Evolutionary conservation across 192 early-diverging fungal species (phyloP).

Genomic region (Jimgerdemannia lactiflua): DNA sequence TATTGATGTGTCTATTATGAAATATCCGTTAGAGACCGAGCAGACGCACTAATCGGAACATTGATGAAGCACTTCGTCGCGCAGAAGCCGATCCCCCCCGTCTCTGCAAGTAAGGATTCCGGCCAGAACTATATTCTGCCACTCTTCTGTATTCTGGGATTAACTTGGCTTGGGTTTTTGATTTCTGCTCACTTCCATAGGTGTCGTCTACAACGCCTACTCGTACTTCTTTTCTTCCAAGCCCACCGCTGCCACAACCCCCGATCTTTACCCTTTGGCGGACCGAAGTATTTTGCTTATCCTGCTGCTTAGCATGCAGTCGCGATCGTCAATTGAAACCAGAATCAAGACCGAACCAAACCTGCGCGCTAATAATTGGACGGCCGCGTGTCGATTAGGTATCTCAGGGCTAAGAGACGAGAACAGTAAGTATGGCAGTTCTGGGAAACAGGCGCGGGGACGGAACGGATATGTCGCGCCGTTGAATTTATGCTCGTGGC

Average conservation of each 20-base stretch:
- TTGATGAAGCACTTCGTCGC: conserved; percentile 53
- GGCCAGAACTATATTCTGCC: not conserved
- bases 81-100: conserved; percentile 40
- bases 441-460: too few relatives aligned
- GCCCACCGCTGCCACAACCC: conserved; percentile 25
- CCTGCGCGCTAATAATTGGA: conserved; percentile 1
- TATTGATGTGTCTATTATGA: not conserved
- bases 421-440: not conserved
- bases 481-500: too few relatives aligned
- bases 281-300: conserved; percentile 63
- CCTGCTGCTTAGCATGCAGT: conserved; percentile 46
- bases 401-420: conserved; percentile 22
- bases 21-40: conserved; percentile 41
- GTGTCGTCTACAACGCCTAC: conserved; percentile 66
- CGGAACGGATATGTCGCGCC: too few relatives aligned
- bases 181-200: conserved; percentile 11
- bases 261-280: conserved; percentile 52
- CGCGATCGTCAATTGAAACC: not conserved
- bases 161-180: conserved; percentile 11
- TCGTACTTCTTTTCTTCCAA: conserved; percentile 61
- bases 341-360: not conserved
- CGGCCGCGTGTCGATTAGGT: conserved; percentile 13
- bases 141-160: conserved; percentile 13
- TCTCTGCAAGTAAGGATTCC: conserved; percentile 33
- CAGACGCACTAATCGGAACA: conserved; percentile 50